Base-by-base conservation (phyloP, 208 protist species). In the Zelonia costaricensis region DNA sequence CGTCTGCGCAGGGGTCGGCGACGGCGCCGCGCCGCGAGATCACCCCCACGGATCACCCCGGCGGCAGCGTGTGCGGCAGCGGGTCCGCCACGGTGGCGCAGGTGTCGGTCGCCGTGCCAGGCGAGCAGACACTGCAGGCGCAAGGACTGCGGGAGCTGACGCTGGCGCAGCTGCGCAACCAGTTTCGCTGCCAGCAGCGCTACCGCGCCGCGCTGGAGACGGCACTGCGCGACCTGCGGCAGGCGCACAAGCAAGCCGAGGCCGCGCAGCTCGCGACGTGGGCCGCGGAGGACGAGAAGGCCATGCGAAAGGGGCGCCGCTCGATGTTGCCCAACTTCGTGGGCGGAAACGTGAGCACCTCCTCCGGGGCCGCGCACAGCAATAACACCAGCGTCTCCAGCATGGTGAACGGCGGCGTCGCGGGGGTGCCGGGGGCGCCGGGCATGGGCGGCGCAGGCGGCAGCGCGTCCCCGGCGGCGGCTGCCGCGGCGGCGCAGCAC, bases 131-230 rank as follows among this genome's bases (percentile, higher is more conserved):
- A 8, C 16, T 69, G 45, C 22, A 33, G 39, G 51, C 18, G 33
- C 20, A 57, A 5, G 72, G 80, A 9, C 45, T 76, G 31, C 36
- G 43, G n/a, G 75, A 78, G 62, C 56, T 94, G 58, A 87, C 74
- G 5, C 61, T 94, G 2, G 69, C 57, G 46, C 78, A 91, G 66
- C 78, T 94, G 12, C 79, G 82, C 4, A 62, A 70, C n/a, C 82
- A 88, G 53, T 83, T 92, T 44, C 47, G 70, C 8, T 79, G 82
- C 42, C 84, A 91, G 33, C 74, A 87, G 72, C 71, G 66, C 39
- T 80, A 86, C 60, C 79, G 80, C 3, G 42, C 44, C 23, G 82
- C 68, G 35, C 63, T 94, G 20, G 69, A 83, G 57, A 47, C 73
- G 31, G 60, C 78, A 16, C 13, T 86, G 44, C 47, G 49, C 18